phyloP scores from a whole-genome alignment of 2,329 filamentous ascomycete species.

The Onygenales sp. region DNA sequence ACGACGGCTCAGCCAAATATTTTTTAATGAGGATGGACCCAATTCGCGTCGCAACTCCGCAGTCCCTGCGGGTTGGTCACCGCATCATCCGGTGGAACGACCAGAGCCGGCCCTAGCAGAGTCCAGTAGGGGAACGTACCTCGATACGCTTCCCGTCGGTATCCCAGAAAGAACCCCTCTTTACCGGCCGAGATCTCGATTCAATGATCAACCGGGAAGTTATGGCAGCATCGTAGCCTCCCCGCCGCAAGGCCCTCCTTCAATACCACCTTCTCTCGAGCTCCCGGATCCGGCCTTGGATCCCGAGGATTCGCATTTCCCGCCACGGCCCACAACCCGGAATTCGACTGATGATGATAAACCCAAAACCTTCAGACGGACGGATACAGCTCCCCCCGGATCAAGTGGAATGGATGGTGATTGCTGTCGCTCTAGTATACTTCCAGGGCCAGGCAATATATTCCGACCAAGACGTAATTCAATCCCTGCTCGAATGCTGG shows the following conservation, averaged over 20 bases:
- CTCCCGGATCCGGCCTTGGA: constrained; percentile 55
- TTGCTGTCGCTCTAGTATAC: constrained; percentile 2
- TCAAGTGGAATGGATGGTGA: not conserved
- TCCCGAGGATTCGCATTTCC: constrained; percentile 22
- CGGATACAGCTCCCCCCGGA: not conserved
- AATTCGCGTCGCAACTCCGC: not conserved
- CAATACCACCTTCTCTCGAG: constrained; percentile 43
- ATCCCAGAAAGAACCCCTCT: constrained; percentile 30
- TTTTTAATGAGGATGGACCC: constrained; percentile 9
- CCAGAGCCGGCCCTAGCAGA: not conserved
- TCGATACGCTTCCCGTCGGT: constrained; percentile 25
- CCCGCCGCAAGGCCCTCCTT: constrained; percentile 31
- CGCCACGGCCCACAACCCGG: not conserved
- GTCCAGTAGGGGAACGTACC: constrained; percentile 2
- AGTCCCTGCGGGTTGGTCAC: not conserved
- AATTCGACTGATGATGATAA: not conserved
- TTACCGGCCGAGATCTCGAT: constrained; percentile 24
- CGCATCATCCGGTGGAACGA: constrained; percentile 13
- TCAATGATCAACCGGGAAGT: constrained; percentile 33
- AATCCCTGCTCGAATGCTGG: constrained; percentile 18
- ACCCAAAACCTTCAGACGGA: not conserved
- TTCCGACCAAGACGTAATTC: constrained; percentile 13
- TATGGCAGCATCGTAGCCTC: constrained; percentile 58
- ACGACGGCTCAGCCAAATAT: constrained; percentile 18
- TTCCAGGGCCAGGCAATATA: constrained; percentile 10